Conservation (phyloP, 352 stramenopile species). For the Phytophthora pistaciae region DNA sequence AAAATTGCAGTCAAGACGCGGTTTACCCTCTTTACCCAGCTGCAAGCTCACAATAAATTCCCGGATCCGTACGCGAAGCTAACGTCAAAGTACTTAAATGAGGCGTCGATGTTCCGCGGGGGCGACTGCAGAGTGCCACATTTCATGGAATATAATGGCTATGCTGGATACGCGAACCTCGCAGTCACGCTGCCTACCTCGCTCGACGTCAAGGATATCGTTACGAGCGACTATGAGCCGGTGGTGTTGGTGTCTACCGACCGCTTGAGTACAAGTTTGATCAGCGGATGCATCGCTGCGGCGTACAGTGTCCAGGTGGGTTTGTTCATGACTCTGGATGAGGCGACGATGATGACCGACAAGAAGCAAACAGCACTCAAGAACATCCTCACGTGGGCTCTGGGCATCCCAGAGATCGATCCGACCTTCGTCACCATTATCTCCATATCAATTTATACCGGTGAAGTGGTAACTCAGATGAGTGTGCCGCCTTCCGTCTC, state of each 20-base stretch:
- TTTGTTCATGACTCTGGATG: constrained; percentile 1
- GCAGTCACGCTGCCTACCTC: background rate
- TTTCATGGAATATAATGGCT: constrained; percentile 9
- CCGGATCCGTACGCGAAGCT: background rate
- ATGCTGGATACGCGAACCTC: background rate
- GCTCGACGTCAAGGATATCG: background rate
- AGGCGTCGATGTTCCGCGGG: background rate
- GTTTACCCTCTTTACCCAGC: background rate
- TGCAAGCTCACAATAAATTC: background rate
- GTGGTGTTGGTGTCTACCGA: background rate
- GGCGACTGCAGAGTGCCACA: constrained; percentile 8
- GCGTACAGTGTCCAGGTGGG: constrained; percentile 1
- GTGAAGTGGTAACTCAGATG: constrained; percentile 1
- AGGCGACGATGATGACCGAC: background rate
- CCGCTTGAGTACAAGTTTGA: background rate
- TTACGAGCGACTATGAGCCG: background rate
- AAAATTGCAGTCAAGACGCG: background rate
- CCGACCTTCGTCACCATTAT: constrained; percentile 10
- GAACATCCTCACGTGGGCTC: constrained; percentile 7
- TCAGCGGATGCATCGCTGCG: constrained; percentile 11
- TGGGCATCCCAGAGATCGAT: constrained; percentile 12
- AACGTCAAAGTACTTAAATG: background rate
- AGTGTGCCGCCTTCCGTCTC: constrained; percentile 8
- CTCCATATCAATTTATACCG: background rate
- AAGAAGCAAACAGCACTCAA: background rate